A percentile compares a stretch with the other conserved stretches of the same genome.
Conservation (phyloP, 164 flowering plant genomes). For the Taxillus chinensis region DNA sequence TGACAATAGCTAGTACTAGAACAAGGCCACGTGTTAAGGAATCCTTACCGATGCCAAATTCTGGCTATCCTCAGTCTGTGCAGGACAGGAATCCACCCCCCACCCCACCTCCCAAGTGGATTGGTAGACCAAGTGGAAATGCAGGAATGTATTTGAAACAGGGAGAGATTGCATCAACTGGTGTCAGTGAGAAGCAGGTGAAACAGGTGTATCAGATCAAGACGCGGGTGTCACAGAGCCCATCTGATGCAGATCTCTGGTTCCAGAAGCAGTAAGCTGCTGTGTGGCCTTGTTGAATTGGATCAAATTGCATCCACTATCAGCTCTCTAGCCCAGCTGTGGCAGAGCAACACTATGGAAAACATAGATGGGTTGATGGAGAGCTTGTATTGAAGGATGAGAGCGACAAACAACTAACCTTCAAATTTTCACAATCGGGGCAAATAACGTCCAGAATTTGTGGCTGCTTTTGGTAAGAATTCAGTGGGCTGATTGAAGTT, state of each 20-base stretch:
- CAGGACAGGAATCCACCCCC: slow-evolving; percentile 35
- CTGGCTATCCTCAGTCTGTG: slow-evolving; percentile 17
- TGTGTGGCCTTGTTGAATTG: no score
- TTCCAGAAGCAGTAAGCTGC: slow-evolving; percentile 8
- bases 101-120: slow-evolving; percentile 67
- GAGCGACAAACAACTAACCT: no score
- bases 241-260: slow-evolving; percentile 13
- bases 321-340: no score
- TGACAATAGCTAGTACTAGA: slow-evolving; percentile 33
- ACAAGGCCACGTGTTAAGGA: slow-evolving; percentile 9
- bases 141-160: slow-evolving; percentile 21
- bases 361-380: no score
- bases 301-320: no score
- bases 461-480: no score
- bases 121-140: slow-evolving; percentile 26
- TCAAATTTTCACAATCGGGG: no score
- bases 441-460: no score
- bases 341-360: no score
- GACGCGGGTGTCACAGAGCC: slow-evolving; percentile 17
- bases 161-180: slow-evolving; percentile 20
- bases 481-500: no score
- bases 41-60: slow-evolving; percentile 21
- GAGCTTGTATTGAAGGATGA: no score
- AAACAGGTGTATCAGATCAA: slow-evolving; percentile 51
- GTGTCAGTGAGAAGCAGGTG: slow-evolving; percentile 32